Evolutionary conservation across 2,329 filamentous ascomycete species (phyloP), one percentile per base, ranked within the genome.

Genomic region (Incumbomyces lentus): DNA sequence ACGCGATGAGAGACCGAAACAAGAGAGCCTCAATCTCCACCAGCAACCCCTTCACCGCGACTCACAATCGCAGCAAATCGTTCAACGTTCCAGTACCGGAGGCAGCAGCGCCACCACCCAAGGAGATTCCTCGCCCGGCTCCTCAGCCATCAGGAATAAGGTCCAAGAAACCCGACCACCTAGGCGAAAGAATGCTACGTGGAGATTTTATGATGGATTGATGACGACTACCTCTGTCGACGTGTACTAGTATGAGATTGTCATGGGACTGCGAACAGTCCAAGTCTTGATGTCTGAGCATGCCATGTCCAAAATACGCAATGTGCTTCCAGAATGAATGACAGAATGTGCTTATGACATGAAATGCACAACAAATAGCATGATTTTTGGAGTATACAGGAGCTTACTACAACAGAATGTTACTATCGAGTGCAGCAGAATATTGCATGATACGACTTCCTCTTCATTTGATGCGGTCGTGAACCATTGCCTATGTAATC

Each of bases 101-200:
- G 22, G 22, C 22, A 8, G 22, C 22, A n/a, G 76, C 80, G 57
- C 76, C 76, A 32, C 55, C 61, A 30, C 62, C 66, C 14, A 66
- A 60, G 50, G 46, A 57, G 54, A 49, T 53, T 16, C 52, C 54
- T 47, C 44, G 48, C 19, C 41, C 51, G 19, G 17, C 33, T 14
- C 33, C 42, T 26, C 22, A 26, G 22, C 22, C 22, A 2, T 29
- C 40, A 10, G 40, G 8, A 38, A 14, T 35, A 12, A 60, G 66
- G 48, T 66, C 72, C 53, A 68, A 68, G 35, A 93, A 90, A 72
- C 89, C 90, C 26, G 92, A 98, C 69, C 84, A 84, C 52, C 92
- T 95, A 70, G 89, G 95, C 67, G 92, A 98, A 74, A 81, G 93
- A 56, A 96, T 98, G 59, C 75, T 98, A 56, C 92, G 95, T 70